Evolutionary conservation across 768 basidiomycete genomes (phyloP), one percentile per base, ranked within the genome.

Genomic region (Termitomyces sp.): DNA sequence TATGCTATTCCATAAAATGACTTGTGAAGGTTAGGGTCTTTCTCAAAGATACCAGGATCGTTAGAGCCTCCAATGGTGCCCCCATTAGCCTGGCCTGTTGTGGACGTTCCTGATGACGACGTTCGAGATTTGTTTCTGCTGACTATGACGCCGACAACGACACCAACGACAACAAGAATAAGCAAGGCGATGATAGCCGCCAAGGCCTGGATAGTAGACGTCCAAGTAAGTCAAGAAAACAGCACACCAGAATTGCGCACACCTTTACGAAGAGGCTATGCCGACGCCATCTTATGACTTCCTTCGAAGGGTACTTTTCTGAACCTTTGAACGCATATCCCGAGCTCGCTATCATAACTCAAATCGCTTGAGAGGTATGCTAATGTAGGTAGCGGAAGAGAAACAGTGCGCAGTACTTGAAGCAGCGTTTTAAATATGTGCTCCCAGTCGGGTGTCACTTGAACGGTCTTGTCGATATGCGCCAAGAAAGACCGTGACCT

Each of bases 1-100:
- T 95, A 96, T 1, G 93, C 92, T 45, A 96, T 67, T 10, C 90
- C 94, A 71, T 87, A 96, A 74, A 97, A 90, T 1, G 83, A 80
- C 60, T 87, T 82, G 62, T 84, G 79, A 37, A 96, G 73, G 10
- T 75, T 77, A 2, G 79, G 51, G 69, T 95, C 85, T 71, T 86
- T 86, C 37, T 66, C 64, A 70, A 95, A 96, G 12, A 77, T 75
- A 67, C 83, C 88, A 5, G 92, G 90, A 69, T 93, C 87, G 62
- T 75, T 80, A 14, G 57, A 37, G 21, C 8, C n/a, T n/a, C n/a
- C 5, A 25, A 21, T 32, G 11, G n/a, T 5, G 12, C 17, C 25
- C 12, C 27, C 46, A 2, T 37, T 56, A 14, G 56, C 55, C 44
- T 66, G 62, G 27, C 51, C 59, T 29, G 43, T 46, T 6, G 31